Conservation (phyloP, 2,329 filamentous ascomycete species). For the Cylindrodendrum hubeiense region DNA sequence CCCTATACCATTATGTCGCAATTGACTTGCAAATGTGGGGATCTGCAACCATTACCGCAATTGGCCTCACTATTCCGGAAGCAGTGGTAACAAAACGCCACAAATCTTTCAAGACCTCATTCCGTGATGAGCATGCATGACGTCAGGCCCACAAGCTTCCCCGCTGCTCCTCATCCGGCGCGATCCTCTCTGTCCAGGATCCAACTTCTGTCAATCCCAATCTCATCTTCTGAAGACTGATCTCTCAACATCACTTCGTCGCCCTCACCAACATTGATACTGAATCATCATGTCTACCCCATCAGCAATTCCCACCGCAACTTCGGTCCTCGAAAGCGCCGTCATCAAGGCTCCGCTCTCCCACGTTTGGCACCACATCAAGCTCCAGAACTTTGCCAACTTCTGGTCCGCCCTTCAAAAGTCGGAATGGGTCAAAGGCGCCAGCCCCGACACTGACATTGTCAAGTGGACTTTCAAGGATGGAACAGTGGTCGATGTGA, state of each 20-base stretch:
- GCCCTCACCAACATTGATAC: not conserved
- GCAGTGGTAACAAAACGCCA: not conserved
- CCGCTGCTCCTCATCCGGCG: not conserved
- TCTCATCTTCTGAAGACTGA: not conserved
- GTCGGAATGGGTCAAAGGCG: constrained; percentile 73
- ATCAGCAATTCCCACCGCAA: constrained; percentile 70
- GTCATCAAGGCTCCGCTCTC: constrained; percentile 77
- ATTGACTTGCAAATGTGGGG: not conserved
- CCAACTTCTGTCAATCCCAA: not conserved
- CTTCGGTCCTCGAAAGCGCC: constrained; percentile 73
- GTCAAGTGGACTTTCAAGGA: constrained; percentile 80
- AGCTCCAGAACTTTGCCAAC: constrained; percentile 76
- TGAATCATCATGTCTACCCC: constrained; percentile 41
- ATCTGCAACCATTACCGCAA: not conserved
- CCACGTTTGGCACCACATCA: constrained; percentile 80
- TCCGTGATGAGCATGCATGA: not conserved
- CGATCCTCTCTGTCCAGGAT: not conserved
- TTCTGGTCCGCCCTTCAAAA: constrained; percentile 75
- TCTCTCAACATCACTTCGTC: no score
- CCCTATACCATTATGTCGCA: not conserved
- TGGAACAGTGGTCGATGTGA: constrained; percentile 75
- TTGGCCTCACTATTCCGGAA: not conserved
- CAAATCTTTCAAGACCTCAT: not conserved
- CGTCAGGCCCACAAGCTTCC: not conserved
- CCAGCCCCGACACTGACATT: constrained; percentile 73